Conservation (phyloP, 257 asterid genomes). For the Solanum lycopersicoides region DNA sequence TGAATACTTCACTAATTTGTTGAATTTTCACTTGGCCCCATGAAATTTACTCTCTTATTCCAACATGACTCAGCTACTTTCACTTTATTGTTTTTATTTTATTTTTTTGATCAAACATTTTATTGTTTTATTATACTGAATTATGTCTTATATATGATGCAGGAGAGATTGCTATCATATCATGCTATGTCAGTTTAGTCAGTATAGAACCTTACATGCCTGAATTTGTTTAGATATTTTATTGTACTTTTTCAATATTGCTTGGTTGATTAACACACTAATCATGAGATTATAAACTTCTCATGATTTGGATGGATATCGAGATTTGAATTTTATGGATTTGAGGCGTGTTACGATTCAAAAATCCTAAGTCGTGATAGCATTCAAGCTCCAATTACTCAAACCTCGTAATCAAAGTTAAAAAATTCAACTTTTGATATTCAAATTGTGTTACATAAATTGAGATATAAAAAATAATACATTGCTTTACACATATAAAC, state of each 20-base stretch:
- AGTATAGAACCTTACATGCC: background rate
- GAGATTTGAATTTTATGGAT: background rate
- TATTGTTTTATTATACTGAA: background rate
- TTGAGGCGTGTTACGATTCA: accelerated
- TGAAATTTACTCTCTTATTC: background rate
- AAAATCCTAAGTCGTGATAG: accelerated
- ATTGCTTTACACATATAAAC: background rate
- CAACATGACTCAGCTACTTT: background rate
- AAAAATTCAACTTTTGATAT: too few species aligned
- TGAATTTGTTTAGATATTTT: background rate
- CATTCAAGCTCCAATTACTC: background rate
- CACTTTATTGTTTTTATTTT: background rate
- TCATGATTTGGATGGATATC: background rate
- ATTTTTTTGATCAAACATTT: background rate
- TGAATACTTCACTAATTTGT: slow-evolving; percentile 1
- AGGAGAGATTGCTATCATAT: background rate
- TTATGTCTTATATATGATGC: background rate
- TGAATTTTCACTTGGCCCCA: slow-evolving; percentile 1
- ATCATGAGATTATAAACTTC: background rate
- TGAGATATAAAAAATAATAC: too few species aligned
- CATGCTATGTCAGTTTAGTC: background rate
- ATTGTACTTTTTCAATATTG: background rate
- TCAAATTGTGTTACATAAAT: too few species aligned
- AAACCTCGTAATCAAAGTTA: background rate
- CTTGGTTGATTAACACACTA: background rate